phyloP scores from a whole-genome alignment of 306 rosid genomes.

The Quercus suber region DNA sequence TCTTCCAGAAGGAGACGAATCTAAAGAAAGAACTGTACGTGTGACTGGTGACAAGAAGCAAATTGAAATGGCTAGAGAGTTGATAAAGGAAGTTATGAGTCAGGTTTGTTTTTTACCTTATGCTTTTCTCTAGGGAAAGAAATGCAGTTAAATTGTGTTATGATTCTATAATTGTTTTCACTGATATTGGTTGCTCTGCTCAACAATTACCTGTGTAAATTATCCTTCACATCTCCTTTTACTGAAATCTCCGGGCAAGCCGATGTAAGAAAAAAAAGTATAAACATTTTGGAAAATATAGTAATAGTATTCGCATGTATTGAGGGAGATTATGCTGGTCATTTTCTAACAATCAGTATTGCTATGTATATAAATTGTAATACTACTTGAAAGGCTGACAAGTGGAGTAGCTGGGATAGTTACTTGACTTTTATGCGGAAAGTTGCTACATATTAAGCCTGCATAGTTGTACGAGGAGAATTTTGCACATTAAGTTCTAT shows the following conservation, averaged over 20 bases:
- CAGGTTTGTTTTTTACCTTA: slow-evolving; percentile 60
- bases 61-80: slow-evolving; percentile 77
- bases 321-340: not conserved
- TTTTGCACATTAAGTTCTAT: not conserved
- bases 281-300: not conserved
- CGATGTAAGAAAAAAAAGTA: not conserved
- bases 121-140: slow-evolving; percentile 5
- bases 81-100: slow-evolving; percentile 92
- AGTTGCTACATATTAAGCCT: not conserved
- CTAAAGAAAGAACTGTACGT: slow-evolving; percentile 89
- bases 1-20: slow-evolving; percentile 89
- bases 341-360: not conserved
- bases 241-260: not conserved
- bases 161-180: not conserved
- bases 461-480: not conserved
- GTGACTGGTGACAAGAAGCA: slow-evolving; percentile 90
- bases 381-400: not conserved
- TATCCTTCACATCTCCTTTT: not conserved
- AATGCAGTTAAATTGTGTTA: not conserved
- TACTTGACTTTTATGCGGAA: not conserved
- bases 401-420: not conserved
- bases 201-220: not conserved
- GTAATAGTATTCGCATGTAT: not conserved
- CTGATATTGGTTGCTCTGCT: not conserved
- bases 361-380: not conserved